These are phyloP conservation scores for Pseudognaphalium luteoalbum DNA, from an alignment of 129 eudicot genomes.

Conservation along the genomic window DNA sequence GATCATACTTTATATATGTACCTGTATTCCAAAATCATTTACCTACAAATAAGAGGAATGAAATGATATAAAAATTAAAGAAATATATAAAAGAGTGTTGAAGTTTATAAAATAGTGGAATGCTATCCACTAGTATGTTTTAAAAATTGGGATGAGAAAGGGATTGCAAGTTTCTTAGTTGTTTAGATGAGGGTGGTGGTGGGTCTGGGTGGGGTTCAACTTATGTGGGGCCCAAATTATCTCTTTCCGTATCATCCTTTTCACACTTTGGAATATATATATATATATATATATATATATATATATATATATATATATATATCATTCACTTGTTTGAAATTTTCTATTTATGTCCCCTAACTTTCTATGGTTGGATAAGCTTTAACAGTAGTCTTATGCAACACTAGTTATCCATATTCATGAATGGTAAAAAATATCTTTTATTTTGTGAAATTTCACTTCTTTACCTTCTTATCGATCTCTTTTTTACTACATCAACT, in stretches of 20 bases:
- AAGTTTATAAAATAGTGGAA: background rate
- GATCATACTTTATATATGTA: background rate
- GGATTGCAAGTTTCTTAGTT: constrained; percentile 29
- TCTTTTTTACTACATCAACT: background rate
- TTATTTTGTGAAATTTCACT: background rate
- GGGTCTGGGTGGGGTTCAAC: constrained; percentile 25
- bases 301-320: no score
- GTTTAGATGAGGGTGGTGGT: constrained; percentile 30
- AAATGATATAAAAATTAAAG: background rate
- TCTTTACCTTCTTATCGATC: background rate
- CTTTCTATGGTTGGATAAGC: background rate
- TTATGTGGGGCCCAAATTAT: constrained; percentile 14
- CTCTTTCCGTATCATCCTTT: constrained; percentile 34
- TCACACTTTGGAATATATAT: constrained; percentile 27
- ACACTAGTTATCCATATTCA: background rate
- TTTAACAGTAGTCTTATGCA: background rate
- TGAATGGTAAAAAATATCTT: background rate
- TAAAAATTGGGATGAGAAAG: constrained; percentile 18
- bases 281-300: no score
- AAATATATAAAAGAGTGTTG: background rate
- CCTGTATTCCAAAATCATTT: background rate
- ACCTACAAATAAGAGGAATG: background rate
- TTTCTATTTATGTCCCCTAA: background rate
- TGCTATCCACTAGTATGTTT: constrained; percentile 31
- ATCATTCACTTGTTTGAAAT: constrained; percentile 7